phyloP scores from a whole-genome alignment of 257 asterid genomes.

The Solanum medicagineum region DNA sequence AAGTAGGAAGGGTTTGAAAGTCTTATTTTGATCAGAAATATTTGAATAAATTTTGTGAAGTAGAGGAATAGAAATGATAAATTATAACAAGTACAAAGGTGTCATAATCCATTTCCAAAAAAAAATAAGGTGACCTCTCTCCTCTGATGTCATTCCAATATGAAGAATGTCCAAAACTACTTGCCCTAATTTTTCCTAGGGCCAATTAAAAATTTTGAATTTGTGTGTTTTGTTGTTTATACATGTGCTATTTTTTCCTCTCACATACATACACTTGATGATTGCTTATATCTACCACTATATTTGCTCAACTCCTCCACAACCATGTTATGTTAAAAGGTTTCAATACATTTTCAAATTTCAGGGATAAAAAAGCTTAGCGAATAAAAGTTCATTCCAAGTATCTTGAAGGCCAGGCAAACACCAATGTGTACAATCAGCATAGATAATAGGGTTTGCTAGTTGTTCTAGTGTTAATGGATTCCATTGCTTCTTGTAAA shows the following conservation, averaged over 20 bases:
- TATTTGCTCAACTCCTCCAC: not conserved
- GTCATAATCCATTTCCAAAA: no score
- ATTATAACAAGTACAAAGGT: no score
- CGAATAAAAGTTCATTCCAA: conserved; percentile 52
- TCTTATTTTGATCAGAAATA: no score
- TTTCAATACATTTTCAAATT: not conserved
- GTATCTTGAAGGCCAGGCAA: conserved; percentile 61
- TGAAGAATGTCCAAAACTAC: no score
- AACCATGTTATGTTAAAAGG: not conserved
- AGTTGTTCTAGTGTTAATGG: conserved; percentile 34
- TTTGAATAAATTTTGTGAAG: no score
- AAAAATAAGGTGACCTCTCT: no score
- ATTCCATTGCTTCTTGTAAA: conserved; percentile 52
- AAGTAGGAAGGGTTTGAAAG: no score
- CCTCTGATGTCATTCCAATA: no score
- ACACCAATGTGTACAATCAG: conserved; percentile 69
- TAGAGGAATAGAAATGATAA: no score
- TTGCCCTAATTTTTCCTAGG: no score
- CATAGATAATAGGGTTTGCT: conserved; percentile 43
- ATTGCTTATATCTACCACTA: not conserved
- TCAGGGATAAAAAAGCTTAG: conserved; percentile 43
- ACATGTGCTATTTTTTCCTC: not conserved
- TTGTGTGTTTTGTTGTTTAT: not conserved
- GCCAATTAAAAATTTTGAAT: not conserved
- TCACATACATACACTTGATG: not conserved